Conservation (phyloP, 2,329 filamentous ascomycete genomes). For the Diaporthe humulicola region DNA sequence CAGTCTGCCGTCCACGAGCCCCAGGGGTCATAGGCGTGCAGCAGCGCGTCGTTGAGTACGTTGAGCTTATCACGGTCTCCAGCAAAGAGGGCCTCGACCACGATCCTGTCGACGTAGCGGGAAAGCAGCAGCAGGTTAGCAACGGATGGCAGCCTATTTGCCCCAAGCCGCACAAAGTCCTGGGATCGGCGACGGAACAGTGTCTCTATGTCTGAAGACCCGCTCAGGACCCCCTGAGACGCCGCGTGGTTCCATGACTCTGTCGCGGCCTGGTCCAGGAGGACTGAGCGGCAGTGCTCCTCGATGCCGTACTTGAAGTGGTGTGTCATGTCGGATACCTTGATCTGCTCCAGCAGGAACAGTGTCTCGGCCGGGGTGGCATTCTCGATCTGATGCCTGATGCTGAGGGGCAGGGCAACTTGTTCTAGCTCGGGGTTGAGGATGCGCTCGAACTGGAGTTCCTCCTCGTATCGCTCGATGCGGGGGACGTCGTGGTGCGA, state of each 20-base stretch:
- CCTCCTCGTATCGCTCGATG: conserved; percentile 50
- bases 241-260: conserved; percentile 46
- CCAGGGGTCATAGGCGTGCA: conserved; percentile 48
- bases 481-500: conserved; percentile 52
- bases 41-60: conserved; percentile 52
- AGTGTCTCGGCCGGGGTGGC: conserved; percentile 49
- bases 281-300: conserved; percentile 43
- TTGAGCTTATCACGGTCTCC: conserved; percentile 51
- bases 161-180: conserved; percentile 45
- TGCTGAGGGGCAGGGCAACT: conserved; percentile 45
- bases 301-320: conserved; percentile 46
- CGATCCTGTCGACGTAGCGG: conserved; percentile 44
- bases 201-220: conserved; percentile 44
- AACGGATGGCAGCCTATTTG: conserved; percentile 42
- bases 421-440: conserved; percentile 20
- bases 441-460: conserved; percentile 46
- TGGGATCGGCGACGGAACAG: conserved; percentile 47
- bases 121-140: conserved; percentile 45
- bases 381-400: conserved; percentile 45
- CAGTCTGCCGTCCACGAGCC: conserved; percentile 41
- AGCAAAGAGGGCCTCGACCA: conserved; percentile 48
- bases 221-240: conserved; percentile 46
- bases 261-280: conserved; percentile 47
- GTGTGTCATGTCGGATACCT: conserved; percentile 44
- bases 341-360: conserved; percentile 49